phyloP scores from a whole-genome alignment of 768 basidiomycete genomes.

The Wakefieldia striispora region DNA sequence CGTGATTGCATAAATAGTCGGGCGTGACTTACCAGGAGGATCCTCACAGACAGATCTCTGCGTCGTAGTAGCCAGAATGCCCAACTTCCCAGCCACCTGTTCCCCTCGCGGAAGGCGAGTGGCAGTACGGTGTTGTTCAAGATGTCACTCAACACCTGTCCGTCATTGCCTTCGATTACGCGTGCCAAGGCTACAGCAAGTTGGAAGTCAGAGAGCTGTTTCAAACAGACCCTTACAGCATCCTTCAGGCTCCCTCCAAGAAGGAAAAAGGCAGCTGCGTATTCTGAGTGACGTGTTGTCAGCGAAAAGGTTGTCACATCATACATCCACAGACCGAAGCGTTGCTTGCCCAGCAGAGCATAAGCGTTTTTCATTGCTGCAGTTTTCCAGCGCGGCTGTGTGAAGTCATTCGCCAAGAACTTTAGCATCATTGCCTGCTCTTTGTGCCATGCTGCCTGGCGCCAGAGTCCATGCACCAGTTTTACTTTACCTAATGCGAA shows the following conservation, averaged over 20 bases:
- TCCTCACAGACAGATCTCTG: slow-evolving; percentile 84
- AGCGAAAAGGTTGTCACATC: not conserved
- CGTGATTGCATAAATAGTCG: not conserved
- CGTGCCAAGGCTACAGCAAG: slow-evolving; percentile 86
- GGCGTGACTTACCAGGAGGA: slow-evolving; percentile 67
- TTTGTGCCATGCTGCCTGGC: slow-evolving; percentile 90
- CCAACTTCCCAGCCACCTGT: slow-evolving; percentile 94
- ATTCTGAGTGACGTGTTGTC: slow-evolving; percentile 53
- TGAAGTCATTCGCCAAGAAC: slow-evolving; percentile 90
- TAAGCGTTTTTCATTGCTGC: slow-evolving; percentile 97
- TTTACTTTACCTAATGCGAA: slow-evolving; percentile 93
- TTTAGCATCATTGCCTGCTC: slow-evolving; percentile 89
- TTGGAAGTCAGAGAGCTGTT: slow-evolving; percentile 86
- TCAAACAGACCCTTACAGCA: slow-evolving; percentile 86
- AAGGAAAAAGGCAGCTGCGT: slow-evolving; percentile 98
- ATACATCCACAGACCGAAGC: slow-evolving; percentile 66
- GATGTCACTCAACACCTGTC: slow-evolving; percentile 70
- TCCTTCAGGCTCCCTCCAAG: slow-evolving; percentile 87
- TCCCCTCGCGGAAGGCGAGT: slow-evolving; percentile 80
- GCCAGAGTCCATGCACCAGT: slow-evolving; percentile 93
- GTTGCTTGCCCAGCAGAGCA: slow-evolving; percentile 83
- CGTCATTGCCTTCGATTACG: slow-evolving; percentile 79
- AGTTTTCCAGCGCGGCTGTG: slow-evolving; percentile 78
- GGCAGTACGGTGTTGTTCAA: slow-evolving; percentile 78
- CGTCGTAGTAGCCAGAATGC: slow-evolving; percentile 93